Evolutionary conservation across 2,329 filamentous ascomycete species (phyloP).

Genomic region (Ophiocordyceps robertsii): DNA sequence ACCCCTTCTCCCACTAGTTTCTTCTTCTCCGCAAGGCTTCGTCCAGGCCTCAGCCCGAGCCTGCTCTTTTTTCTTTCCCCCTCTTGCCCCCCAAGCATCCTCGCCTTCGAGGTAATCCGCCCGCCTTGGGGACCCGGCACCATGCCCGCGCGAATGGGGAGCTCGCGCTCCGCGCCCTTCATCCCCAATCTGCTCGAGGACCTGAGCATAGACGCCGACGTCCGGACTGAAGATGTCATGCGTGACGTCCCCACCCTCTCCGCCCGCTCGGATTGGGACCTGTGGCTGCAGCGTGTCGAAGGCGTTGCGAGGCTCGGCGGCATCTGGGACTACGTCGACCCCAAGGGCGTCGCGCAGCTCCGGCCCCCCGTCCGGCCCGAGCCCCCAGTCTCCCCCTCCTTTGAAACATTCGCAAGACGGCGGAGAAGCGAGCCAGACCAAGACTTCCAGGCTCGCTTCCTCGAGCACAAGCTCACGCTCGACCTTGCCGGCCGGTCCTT

Average conservation of each 20-base stretch:
- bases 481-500: conserved; percentile 3
- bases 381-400: conserved; percentile 1
- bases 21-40: too few relatives aligned
- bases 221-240: not conserved
- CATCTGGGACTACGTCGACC: conserved; percentile 6
- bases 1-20: too few relatives aligned
- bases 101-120: not conserved
- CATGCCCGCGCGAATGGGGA: not conserved
- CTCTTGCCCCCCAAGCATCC: not conserved
- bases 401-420: not conserved
- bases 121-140: not conserved
- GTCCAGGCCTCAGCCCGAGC: too few relatives aligned
- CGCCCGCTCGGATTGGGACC: conserved; percentile 3
- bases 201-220: not conserved
- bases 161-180: not conserved
- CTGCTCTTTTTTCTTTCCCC: too few relatives aligned
- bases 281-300: conserved; percentile 4
- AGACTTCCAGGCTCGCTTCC: conserved; percentile 1
- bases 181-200: not conserved
- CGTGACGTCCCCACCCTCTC: conserved; percentile 2
- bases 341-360: not conserved
- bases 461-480: conserved; percentile 2
- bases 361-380: conserved; percentile 1
- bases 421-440: conserved; percentile 2
- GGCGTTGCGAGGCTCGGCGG: conserved; percentile 1